Evolutionary conservation across 768 basidiomycete species (phyloP), one percentile per base, ranked within the genome.

Genomic region (Baorangia bicolor): DNA sequence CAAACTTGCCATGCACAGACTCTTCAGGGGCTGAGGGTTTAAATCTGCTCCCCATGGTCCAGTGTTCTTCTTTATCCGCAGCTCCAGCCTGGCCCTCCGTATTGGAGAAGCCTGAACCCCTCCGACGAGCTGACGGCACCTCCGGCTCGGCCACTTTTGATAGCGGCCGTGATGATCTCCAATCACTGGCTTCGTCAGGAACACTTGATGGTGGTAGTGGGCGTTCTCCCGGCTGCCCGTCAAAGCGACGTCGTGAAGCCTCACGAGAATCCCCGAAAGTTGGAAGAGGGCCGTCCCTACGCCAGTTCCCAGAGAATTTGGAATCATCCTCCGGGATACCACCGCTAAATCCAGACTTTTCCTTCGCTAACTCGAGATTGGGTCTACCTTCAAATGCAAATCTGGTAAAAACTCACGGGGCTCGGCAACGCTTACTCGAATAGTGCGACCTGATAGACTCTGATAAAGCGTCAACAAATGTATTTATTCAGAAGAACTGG

Each of bases 361-460:
- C 91, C 70, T 93, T 94, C 44, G 90, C 93, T 94, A 63, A 34
- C 25, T 51, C 51, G 46, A 44, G 21, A 23, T 64, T 56, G 64
- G 61, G 48, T 53, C 33, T 39, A 49, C 40, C 18, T 23, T 41
- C 38, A 23, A 45, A 46, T 41, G n/a, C 57, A 39, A 25, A 53
- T 33, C 35, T n/a, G 13, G 40, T 23, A 13, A 21, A 23, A 2
- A 84, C 92, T 79, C 70, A 96, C 94, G 92, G 63, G 95, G 88
- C 69, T 98, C 97, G 10, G 97, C 97, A 44, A 99, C 97, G 71
- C 88, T 94, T 56, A 98, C 87, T 55, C 97, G 83, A 58, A 99
- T 78, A 20, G 80, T 84, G 55, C 97, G 82, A 23, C 92, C 91
- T 21, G 86, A 83, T 44, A 98, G 78, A 61, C 70, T 78, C 86